Evolutionary conservation across 495 filamentous ascomycete species (phyloP).

Genomic region (Daldinia concentrica): DNA sequence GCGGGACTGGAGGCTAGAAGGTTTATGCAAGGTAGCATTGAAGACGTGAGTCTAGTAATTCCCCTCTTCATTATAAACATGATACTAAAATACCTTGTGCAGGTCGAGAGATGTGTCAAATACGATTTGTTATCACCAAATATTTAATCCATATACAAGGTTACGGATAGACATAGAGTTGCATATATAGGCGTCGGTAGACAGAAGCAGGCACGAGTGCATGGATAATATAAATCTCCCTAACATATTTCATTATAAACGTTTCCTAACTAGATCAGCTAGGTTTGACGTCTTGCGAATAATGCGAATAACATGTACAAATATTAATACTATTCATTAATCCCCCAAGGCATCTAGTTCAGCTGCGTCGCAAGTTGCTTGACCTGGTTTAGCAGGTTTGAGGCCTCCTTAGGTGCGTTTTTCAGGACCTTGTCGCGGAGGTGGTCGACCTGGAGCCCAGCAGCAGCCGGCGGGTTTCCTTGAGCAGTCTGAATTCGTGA

Average conservation of each 20-base stretch:
- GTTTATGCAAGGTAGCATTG: constrained; percentile 86
- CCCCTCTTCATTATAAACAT: neutral
- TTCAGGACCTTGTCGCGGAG: constrained; percentile 59
- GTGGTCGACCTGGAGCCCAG: constrained; percentile 57
- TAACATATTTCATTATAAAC: constrained; percentile 1
- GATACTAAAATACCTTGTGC: constrained; percentile 34
- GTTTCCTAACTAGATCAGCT: neutral
- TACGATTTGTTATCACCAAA: constrained; percentile 86
- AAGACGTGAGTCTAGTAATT: constrained; percentile 70
- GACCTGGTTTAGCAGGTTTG: constrained; percentile 52
- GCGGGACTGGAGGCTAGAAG: constrained; percentile 87
- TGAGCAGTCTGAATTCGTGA: constrained; percentile 58
- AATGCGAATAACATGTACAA: neutral
- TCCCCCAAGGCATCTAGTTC: constrained; percentile 27
- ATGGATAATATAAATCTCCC: constrained; percentile 7
- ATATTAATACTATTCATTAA: neutral
- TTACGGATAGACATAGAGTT: constrained; percentile 20
- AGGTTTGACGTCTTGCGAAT: neutral
- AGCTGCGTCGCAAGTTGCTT: constrained; percentile 47
- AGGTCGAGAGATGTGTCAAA: constrained; percentile 81
- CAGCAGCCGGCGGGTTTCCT: constrained; percentile 54
- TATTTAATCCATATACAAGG: constrained; percentile 59
- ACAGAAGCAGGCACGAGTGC: neutral
- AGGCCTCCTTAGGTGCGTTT: constrained; percentile 53
- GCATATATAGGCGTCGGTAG: constrained; percentile 31